Conservation (phyloP, 2,329 filamentous ascomycete genomes). For the Talaromyces sp. region DNA sequence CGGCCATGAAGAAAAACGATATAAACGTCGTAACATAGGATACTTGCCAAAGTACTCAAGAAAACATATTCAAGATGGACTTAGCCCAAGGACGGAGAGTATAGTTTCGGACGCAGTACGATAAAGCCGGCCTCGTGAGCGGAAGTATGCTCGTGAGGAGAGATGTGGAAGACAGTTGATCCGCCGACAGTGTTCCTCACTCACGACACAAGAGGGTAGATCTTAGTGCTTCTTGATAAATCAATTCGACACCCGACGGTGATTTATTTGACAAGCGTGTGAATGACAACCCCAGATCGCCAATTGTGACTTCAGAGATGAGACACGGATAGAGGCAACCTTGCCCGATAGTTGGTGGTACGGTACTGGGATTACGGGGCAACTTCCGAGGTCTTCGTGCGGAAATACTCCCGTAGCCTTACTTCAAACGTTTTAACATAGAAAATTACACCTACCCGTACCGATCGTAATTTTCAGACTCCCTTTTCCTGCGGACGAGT, state of each 20-base stretch:
- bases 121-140: neutral
- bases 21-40: constrained; percentile 4
- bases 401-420: neutral
- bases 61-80: constrained; percentile 7
- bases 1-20: constrained; percentile 20
- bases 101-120: neutral
- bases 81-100: neutral
- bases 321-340: constrained; percentile 12
- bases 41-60: neutral
- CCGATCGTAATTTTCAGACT: neutral
- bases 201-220: neutral
- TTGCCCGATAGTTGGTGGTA: neutral
- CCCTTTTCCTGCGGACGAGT: neutral
- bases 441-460: no score
- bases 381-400: neutral
- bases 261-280: neutral
- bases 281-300: neutral
- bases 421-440: no score
- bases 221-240: neutral
- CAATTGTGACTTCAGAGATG: constrained; percentile 11
- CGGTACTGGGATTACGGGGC: constrained; percentile 1
- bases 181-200: neutral
- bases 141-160: neutral
- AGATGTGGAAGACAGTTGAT: neutral
- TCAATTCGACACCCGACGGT: neutral